Evolutionary conservation across 441 rosid species (phyloP).

Genomic region (Pelargonium citronellum): DNA sequence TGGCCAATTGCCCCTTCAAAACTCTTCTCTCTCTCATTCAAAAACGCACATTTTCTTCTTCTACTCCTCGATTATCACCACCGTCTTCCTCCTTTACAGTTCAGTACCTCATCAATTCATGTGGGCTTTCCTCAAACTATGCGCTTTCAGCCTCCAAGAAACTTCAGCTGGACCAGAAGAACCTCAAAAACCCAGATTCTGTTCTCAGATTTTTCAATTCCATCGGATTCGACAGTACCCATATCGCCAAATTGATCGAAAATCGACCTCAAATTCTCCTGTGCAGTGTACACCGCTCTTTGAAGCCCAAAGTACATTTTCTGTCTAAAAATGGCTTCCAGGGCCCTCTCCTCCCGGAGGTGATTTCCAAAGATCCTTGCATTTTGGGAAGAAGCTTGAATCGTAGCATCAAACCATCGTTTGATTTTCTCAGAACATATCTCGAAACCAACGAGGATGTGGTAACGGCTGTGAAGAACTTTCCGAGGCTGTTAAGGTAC

Average conservation of each 20-base stretch:
- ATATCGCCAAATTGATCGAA: slow-evolving; percentile 7
- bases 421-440: slow-evolving; percentile 5
- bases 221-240: slow-evolving; percentile 10
- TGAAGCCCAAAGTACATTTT: slow-evolving; percentile 15
- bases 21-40: background rate
- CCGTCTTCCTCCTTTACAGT: slow-evolving; percentile 1
- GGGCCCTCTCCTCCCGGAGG: background rate
- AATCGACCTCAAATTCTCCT: slow-evolving; percentile 7
- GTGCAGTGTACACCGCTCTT: background rate
- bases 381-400: slow-evolving; percentile 9
- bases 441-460: slow-evolving; percentile 8
- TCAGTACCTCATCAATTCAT: slow-evolving; percentile 13
- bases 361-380: background rate
- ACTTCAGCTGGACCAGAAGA: background rate
- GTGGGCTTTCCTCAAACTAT: slow-evolving; percentile 11
- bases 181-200: slow-evolving; percentile 4
- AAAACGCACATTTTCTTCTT: background rate
- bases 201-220: slow-evolving; percentile 16
- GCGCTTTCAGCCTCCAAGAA: slow-evolving; percentile 9
- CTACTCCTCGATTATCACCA: background rate
- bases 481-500: background rate
- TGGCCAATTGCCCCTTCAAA: slow-evolving; percentile 6
- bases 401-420: slow-evolving; percentile 5
- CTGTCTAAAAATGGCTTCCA: slow-evolving; percentile 1
- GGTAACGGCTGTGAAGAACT: slow-evolving; percentile 2